A percentile compares a stretch with the other conserved stretches of the same genome.
Evolutionary conservation across 169 alveolate genomes (phyloP).

Genomic region (Neospora caninum): DNA sequence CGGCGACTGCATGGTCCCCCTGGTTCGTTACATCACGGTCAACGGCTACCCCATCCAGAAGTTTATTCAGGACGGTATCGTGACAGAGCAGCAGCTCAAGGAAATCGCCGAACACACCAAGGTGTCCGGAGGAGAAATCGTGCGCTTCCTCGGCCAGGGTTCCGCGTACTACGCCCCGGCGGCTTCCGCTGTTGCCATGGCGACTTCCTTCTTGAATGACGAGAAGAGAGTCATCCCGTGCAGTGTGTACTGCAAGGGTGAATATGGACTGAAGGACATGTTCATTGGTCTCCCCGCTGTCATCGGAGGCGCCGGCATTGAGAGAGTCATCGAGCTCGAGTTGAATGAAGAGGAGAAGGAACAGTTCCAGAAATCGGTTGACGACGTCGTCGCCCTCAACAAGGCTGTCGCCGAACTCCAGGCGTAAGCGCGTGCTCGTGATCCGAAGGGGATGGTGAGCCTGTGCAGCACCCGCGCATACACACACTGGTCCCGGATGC

Average conservation of each 20-base stretch:
- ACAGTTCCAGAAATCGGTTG: conserved; percentile 49
- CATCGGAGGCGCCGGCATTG: conserved; percentile 79
- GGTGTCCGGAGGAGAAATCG: conserved; percentile 79
- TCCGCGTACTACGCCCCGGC: conserved; percentile 83
- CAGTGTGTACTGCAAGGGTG: conserved; percentile 75
- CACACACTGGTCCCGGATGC: no score
- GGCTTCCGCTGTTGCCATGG: conserved; percentile 77
- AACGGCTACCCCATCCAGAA: conserved; percentile 77
- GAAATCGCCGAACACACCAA: conserved; percentile 77
- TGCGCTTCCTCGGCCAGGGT: conserved; percentile 74
- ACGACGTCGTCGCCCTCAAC: conserved; percentile 42
- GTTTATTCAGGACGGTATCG: conserved; percentile 65
- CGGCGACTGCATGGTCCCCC: conserved; percentile 82
- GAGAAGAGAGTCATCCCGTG: conserved; percentile 78
- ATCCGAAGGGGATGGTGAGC: no score
- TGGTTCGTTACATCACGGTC: conserved; percentile 70
- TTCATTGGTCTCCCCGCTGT: conserved; percentile 80
- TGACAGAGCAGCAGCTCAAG: conserved; percentile 74
- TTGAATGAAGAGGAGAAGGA: conserved; percentile 63
- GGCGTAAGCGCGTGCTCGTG: conserved; percentile 28
- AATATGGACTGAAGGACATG: conserved; percentile 78
- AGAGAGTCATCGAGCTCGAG: conserved; percentile 73
- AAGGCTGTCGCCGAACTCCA: conserved; percentile 37
- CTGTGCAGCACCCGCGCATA: no score
- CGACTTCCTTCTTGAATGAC: conserved; percentile 75